Percentiles rank a stretch among this genome's conserved stretches.
phyloP scores from a whole-genome alignment of 768 basidiomycete genomes.

The Rhodocollybia butyracea region DNA sequence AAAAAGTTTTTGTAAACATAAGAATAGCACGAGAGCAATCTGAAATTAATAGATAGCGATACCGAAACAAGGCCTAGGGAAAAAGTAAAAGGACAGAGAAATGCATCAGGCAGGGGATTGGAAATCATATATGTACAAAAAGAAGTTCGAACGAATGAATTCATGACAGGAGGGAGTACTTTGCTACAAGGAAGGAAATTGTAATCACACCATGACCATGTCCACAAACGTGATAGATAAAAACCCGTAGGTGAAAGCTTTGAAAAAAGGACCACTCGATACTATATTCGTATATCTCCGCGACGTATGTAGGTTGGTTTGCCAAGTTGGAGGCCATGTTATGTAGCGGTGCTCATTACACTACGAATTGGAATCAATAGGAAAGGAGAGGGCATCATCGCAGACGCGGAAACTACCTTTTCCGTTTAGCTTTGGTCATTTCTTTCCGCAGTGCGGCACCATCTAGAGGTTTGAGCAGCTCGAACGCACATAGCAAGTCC shows the following conservation, averaged over 20 bases:
- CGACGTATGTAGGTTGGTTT: conserved; percentile 1
- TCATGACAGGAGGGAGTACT: conserved; percentile 23
- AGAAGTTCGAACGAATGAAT: conserved; percentile 9
- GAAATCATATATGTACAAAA: conserved; percentile 16
- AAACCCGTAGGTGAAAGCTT: neutral
- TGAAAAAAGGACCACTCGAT: conserved; percentile 9
- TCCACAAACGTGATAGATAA: neutral
- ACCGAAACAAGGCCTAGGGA: conserved; percentile 7
- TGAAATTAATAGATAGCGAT: conserved; percentile 11
- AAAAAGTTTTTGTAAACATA: neutral
- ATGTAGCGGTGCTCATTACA: conserved; percentile 30
- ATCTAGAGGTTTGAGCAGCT: conserved; percentile 93
- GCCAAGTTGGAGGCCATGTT: conserved; percentile 8
- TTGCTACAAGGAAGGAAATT: conserved; percentile 18
- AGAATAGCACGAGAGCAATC: conserved; percentile 12
- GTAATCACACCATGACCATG: neutral
- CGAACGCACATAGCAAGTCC: conserved; percentile 95
- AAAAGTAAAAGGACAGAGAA: conserved; percentile 15
- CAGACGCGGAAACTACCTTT: conserved; percentile 50
- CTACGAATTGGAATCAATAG: neutral
- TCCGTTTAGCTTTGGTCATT: conserved; percentile 98
- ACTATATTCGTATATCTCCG: conserved; percentile 24
- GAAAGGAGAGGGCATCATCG: neutral
- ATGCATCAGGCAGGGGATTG: neutral
- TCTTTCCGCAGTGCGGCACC: conserved; percentile 94